phyloP scores from a whole-genome alignment of 2,329 filamentous ascomycete genomes.

The Rugonectria rugulosa region DNA sequence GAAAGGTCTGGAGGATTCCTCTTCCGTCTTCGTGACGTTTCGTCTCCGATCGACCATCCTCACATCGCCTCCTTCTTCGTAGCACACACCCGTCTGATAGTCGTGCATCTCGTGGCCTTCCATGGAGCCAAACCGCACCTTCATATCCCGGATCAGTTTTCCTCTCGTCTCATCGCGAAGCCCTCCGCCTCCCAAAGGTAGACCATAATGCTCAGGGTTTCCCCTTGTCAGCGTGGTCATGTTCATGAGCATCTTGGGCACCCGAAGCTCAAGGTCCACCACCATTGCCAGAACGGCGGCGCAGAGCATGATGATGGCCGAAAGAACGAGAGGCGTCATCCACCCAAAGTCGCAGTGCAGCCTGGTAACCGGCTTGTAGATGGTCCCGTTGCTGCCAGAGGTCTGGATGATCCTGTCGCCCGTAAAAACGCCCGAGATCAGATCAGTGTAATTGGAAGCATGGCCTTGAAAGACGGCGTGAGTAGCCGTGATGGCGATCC shows the following conservation, averaged over 20 bases:
- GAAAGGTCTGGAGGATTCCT: background rate
- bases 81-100: background rate
- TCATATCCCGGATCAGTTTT: background rate
- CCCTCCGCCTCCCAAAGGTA: background rate
- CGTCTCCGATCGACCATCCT: background rate
- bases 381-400: background rate
- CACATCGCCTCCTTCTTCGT: slow-evolving; percentile 2
- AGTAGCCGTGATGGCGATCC: background rate
- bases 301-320: background rate
- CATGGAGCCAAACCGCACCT: background rate
- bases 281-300: slow-evolving; percentile 10
- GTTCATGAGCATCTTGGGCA: slow-evolving; percentile 19
- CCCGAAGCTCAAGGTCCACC: slow-evolving; percentile 7
- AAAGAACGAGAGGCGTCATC: slow-evolving; percentile 4
- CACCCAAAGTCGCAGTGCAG: slow-evolving; percentile 5
- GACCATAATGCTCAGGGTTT: background rate
- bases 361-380: background rate
- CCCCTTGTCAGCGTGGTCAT: slow-evolving; percentile 13
- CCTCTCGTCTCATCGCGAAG: slow-evolving; percentile 4
- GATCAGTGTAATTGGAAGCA: background rate
- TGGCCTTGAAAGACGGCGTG: slow-evolving; percentile 5
- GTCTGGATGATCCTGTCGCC: background rate
- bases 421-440: background rate
- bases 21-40: background rate
- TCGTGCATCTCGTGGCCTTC: background rate